Evolutionary conservation across 192 early-diverging fungal genomes (phyloP).

Genomic region (Podila verticillata): DNA sequence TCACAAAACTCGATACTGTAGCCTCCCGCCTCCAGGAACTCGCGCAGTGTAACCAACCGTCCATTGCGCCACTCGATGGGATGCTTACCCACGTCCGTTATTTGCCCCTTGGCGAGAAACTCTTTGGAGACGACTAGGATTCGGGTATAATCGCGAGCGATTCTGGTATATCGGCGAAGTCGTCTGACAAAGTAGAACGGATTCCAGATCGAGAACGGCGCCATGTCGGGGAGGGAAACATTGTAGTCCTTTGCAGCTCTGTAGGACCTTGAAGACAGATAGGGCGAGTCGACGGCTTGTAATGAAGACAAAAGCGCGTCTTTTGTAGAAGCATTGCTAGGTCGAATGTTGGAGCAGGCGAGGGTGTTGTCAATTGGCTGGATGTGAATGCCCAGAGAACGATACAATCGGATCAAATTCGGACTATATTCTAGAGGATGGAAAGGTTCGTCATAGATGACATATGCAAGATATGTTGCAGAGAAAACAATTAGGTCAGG

Average conservation of each 20-base stretch:
- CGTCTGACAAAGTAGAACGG: conserved; percentile 47
- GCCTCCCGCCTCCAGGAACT: conserved; percentile 40
- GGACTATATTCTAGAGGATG: conserved; percentile 41
- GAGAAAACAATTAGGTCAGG: not conserved
- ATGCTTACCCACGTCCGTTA: conserved; percentile 48
- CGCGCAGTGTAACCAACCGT: conserved; percentile 26
- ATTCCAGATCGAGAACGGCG: conserved; percentile 34
- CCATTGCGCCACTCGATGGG: conserved; percentile 45
- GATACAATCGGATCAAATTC: conserved; percentile 41
- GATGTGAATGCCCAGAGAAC: conserved; percentile 35
- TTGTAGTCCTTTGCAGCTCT: conserved; percentile 32
- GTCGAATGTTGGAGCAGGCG: conserved; percentile 38
- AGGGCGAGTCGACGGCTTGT: conserved; percentile 28
- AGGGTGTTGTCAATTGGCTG: conserved; percentile 47
- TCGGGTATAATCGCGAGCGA: conserved; percentile 44
- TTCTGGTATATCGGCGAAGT: conserved; percentile 37
- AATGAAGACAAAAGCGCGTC: not conserved
- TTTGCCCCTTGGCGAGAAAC: conserved; percentile 36
- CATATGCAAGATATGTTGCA: not conserved
- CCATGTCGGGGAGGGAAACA: conserved; percentile 42
- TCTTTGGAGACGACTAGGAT: conserved; percentile 45
- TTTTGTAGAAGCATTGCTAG: not conserved
- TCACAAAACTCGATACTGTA: conserved; percentile 46
- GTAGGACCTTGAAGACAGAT: conserved; percentile 45
- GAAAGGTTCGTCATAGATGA: not conserved